Evolutionary conservation across 2,329 filamentous ascomycete genomes (phyloP).

Genomic region (Pseudogymnoascus sp.): DNA sequence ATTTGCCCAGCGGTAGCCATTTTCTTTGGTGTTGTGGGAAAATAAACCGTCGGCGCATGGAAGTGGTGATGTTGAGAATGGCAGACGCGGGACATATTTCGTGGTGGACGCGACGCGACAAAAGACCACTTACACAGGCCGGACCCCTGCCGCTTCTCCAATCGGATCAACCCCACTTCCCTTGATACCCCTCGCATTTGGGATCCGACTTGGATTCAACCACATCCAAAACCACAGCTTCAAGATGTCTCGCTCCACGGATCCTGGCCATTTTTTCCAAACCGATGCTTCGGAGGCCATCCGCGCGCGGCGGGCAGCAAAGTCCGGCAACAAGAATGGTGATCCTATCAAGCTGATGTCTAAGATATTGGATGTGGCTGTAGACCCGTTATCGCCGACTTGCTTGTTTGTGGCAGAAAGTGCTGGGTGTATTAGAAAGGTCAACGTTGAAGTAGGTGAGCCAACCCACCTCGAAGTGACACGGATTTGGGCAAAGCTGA

Average conservation of each 20-base stretch:
- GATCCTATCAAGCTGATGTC: constrained; percentile 72
- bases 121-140: constrained; percentile 3
- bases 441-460: constrained; percentile 68
- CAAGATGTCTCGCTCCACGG: constrained; percentile 58
- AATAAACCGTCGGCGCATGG: constrained; percentile 11
- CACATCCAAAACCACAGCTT: background rate
- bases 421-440: constrained; percentile 66
- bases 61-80: constrained; percentile 12
- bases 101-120: constrained; percentile 17
- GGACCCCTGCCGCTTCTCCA: constrained; percentile 15
- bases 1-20: constrained; percentile 30
- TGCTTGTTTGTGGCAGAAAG: constrained; percentile 78
- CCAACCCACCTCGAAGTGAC: constrained; percentile 11
- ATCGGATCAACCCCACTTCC: constrained; percentile 3
- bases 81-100: constrained; percentile 6
- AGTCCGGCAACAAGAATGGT: constrained; percentile 71
- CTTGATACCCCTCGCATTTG: background rate
- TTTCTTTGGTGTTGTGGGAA: constrained; percentile 11
- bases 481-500: background rate
- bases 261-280: constrained; percentile 84
- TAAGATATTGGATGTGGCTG: constrained; percentile 71
- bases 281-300: constrained; percentile 48
- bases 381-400: constrained; percentile 55
- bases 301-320: constrained; percentile 57
- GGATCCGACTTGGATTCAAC: background rate